Base-by-base conservation (phyloP, 306 rosid genomes). In the Castanopsis chinensis region DNA sequence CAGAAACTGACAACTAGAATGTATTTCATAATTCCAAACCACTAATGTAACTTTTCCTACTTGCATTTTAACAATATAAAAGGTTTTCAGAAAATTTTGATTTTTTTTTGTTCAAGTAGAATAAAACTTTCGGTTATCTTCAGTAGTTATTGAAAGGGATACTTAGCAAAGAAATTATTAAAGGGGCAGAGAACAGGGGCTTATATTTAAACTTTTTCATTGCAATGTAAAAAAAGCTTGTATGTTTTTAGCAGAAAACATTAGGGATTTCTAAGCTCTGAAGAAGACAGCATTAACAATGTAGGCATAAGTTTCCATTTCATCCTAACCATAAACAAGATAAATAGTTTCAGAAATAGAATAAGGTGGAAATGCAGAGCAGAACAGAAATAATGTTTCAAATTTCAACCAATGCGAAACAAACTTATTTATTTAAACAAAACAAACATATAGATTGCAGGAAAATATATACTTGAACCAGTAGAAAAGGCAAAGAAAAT, bases 401-500 rank as follows among this genome's bases (percentile, higher is more conserved):
- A 18, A 73, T 25, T 19, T 51, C 5, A 18, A 74, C 18, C 15
- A 28, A 53, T n/a, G 18, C 27, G 8, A 18, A 41, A 37, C 33
- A 37, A 25, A 32, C 12, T 41, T 41, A 41, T 41, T 41, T 8
- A 41, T 3, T 17, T 74, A 41, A 49, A 58, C 30, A 74, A 18
- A 41, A 41, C 11, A 41, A 41, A 41, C 45, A 8, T 41, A 41
- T 41, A 41, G 65, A 65, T 25, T 12, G 19, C 5, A 15, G 14
- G 25, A n/a, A 53, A 61, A 37, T 27, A 77, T 18, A 52, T 81
- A 84, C 87, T 68, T 84, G 85, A 67, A 75, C 85, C 69, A 84
- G 85, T 25, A 84, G 59, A 69, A 80, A 84, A 1, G 87, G 87
- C 79, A 84, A 71, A 35, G 82, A 72, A 77, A 84, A 76, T 65